Percentiles rank a stretch among this genome's conserved stretches.
Evolutionary conservation across 2,329 filamentous ascomycete species (phyloP).

Genomic region (Sporothrix sp.): DNA sequence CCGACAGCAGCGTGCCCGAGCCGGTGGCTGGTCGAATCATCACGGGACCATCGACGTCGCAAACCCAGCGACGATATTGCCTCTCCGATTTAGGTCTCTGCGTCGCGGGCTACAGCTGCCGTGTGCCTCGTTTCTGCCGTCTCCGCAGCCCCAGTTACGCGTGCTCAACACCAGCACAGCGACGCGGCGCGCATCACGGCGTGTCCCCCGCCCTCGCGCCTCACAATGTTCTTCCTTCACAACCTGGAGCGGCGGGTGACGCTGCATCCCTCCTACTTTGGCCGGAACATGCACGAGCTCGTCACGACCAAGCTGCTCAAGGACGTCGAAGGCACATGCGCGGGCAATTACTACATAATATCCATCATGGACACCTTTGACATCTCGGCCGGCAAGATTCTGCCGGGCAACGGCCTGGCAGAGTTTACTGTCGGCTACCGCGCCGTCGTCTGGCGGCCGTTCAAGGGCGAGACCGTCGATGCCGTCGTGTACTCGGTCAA

Average conservation of each 20-base stretch:
- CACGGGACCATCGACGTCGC: too few species aligned
- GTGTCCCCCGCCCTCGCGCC: neutral
- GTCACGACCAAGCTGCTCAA: conserved; percentile 81
- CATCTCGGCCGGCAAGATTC: conserved; percentile 84
- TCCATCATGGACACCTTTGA: conserved; percentile 96
- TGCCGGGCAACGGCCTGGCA: conserved; percentile 82
- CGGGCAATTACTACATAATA: conserved; percentile 94
- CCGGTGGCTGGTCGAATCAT: too few species aligned
- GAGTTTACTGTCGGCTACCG: conserved; percentile 94
- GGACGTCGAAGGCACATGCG: conserved; percentile 92
- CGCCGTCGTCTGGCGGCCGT: conserved; percentile 94
- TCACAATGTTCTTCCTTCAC: conserved; percentile 92
- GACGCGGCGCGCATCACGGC: too few species aligned
- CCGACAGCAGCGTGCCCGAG: too few species aligned
- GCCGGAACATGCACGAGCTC: conserved; percentile 82
- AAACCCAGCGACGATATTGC: too few species aligned
- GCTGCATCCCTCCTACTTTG: conserved; percentile 94
- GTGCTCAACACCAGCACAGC: too few species aligned
- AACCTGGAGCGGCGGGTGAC: conserved; percentile 92
- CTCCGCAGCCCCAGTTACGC: too few species aligned
- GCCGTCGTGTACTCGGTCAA: conserved; percentile 88
- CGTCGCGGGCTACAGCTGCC: too few species aligned
- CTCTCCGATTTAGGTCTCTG: too few species aligned
- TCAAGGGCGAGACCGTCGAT: conserved; percentile 97
- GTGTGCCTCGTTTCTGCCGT: too few species aligned